phyloP scores from a whole-genome alignment of 352 stramenopile species.

The Globisporangium okanoganense region DNA sequence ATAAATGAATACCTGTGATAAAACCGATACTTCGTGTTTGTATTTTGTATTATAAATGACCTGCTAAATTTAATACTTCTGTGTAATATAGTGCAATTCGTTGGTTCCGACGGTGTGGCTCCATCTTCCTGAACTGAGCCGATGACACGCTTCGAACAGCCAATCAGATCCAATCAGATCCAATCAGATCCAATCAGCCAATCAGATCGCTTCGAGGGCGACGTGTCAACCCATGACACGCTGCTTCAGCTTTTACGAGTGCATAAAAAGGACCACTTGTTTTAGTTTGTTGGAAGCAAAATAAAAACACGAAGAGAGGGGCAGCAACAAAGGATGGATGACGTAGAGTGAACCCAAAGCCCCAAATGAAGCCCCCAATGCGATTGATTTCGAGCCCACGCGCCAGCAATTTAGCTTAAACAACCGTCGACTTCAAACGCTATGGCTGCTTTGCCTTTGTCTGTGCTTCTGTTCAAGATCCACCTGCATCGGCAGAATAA shows the following conservation, averaged over 20 bases:
- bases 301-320: too few relatives aligned
- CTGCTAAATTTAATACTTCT: neutral
- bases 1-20: neutral
- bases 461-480: neutral
- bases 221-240: conserved; percentile 7
- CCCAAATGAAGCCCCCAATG: too few relatives aligned
- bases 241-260: neutral
- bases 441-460: too few relatives aligned
- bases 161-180: conserved; percentile 14
- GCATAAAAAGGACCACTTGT: conserved; percentile 7
- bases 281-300: too few relatives aligned
- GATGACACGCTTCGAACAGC: conserved; percentile 2
- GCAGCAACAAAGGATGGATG: too few relatives aligned
- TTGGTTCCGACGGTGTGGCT: conserved; percentile 3
- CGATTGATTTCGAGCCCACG: too few relatives aligned
- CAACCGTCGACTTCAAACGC: too few relatives aligned
- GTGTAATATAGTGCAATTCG: neutral
- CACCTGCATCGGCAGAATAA: neutral
- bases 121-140: conserved; percentile 7
- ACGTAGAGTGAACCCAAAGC: too few relatives aligned
- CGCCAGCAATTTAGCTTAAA: too few relatives aligned
- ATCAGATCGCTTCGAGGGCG: conserved; percentile 3
- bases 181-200: too few relatives aligned
- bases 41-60: neutral
- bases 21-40: neutral